Evolutionary conservation across 2,329 filamentous ascomycete genomes (phyloP).

Genomic region (Whalleya microplaca): DNA sequence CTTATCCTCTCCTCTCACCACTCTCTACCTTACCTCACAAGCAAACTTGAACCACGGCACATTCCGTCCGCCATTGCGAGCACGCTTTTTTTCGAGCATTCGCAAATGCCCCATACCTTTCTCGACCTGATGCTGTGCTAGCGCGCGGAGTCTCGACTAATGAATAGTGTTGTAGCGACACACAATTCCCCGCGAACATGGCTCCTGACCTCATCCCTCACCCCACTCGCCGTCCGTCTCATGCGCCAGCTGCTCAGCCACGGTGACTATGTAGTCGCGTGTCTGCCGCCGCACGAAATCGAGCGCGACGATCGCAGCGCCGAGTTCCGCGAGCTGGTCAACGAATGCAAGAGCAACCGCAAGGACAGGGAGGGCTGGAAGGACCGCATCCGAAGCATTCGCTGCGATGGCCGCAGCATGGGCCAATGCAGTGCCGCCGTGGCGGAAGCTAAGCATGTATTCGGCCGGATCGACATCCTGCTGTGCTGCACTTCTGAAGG

Average conservation of each 20-base stretch:
- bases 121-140: conserved; percentile 23
- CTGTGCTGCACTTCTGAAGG: conserved; percentile 88
- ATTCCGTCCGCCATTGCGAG: background rate
- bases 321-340: conserved; percentile 80
- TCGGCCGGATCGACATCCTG: conserved; percentile 86
- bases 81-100: conserved; percentile 12
- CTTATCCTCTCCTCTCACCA: conserved; percentile 27
- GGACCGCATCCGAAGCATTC: conserved; percentile 70
- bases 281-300: conserved; percentile 77
- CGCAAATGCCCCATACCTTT: conserved; percentile 14
- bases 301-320: conserved; percentile 75
- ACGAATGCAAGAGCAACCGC: conserved; percentile 64
- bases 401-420: conserved; percentile 64
- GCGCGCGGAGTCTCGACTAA: conserved; percentile 34
- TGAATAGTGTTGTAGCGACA: conserved; percentile 54
- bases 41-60: background rate
- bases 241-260: conserved; percentile 83
- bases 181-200: conserved; percentile 83
- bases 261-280: conserved; percentile 88
- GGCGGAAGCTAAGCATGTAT: conserved; percentile 81
- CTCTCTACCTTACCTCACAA: conserved; percentile 24
- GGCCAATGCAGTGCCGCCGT: conserved; percentile 82
- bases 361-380: conserved; percentile 78
- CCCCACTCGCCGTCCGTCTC: conserved; percentile 81
- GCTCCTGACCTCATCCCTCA: conserved; percentile 87